phyloP scores from a whole-genome alignment of 495 filamentous ascomycete genomes.

The Aspergillus indologenus region DNA sequence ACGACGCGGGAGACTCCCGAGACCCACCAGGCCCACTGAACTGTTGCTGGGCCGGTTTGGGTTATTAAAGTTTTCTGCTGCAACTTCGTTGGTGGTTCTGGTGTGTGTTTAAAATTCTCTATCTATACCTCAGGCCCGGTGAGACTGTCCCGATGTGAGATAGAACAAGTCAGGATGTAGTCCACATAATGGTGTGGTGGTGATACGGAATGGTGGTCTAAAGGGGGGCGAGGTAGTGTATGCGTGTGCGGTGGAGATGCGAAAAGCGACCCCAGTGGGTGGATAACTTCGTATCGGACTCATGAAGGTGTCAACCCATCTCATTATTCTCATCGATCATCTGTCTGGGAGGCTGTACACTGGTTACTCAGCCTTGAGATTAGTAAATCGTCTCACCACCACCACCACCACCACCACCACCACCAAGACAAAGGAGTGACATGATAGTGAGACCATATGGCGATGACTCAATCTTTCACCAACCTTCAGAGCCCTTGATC shows the following conservation, averaged over 20 bases:
- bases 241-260: neutral
- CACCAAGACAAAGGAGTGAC: neutral
- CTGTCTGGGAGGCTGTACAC: neutral
- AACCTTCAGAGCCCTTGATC: neutral
- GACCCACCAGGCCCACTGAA: constrained; percentile 2
- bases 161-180: neutral
- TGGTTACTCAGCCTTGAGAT: neutral
- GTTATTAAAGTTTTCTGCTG: neutral
- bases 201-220: neutral
- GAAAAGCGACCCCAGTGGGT: neutral
- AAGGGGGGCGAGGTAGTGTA: neutral
- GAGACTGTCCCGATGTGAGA: neutral
- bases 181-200: neutral
- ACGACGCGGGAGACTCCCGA: constrained; percentile 4
- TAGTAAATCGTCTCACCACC: neutral
- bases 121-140: neutral
- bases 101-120: neutral
- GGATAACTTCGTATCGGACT: neutral
- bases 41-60: neutral
- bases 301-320: neutral
- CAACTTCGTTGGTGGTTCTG: neutral
- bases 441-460: neutral
- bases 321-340: neutral
- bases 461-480: neutral
- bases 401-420: too few species aligned